phyloP scores from a whole-genome alignment of 2,329 filamentous ascomycete species.

The Hymenoscyphus linearis region DNA sequence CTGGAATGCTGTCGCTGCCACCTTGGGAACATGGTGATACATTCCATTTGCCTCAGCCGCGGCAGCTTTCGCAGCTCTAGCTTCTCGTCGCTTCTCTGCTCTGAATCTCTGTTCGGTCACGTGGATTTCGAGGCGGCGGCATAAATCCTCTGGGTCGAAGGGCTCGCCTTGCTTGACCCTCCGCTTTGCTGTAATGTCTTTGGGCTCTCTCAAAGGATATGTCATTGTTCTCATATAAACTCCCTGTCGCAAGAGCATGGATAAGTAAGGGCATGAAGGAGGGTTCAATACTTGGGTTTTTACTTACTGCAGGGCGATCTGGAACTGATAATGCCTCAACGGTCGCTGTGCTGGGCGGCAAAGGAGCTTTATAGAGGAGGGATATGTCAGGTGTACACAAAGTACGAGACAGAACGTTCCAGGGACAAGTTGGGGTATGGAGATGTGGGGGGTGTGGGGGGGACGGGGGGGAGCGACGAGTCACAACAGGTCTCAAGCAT shows the following conservation, averaged over 20 bases:
- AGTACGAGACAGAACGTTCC: constrained; percentile 7
- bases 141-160: constrained; percentile 52
- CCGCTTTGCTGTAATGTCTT: constrained; percentile 12
- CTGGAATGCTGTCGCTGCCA: constrained; percentile 51
- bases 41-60: constrained; percentile 17
- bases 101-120: constrained; percentile 44
- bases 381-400: constrained; percentile 5
- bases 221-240: constrained; percentile 27
- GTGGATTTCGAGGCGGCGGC: constrained; percentile 46
- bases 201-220: constrained; percentile 18
- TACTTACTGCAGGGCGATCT: constrained; percentile 12
- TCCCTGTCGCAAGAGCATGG: constrained; percentile 10
- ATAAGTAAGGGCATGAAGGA: neutral
- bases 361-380: neutral
- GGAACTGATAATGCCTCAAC: constrained; percentile 4
- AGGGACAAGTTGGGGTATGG: neutral
- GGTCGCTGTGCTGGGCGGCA: neutral
- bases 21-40: constrained; percentile 48
- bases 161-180: constrained; percentile 32
- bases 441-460: neutral
- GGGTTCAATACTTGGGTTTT: neutral
- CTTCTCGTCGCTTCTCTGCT: constrained; percentile 24
- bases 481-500: constrained; percentile 7
- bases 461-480: neutral
- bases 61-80: constrained; percentile 17